Evolutionary conservation across 2,329 filamentous ascomycete species (phyloP).

Genomic region (Metarhizium sp.): DNA sequence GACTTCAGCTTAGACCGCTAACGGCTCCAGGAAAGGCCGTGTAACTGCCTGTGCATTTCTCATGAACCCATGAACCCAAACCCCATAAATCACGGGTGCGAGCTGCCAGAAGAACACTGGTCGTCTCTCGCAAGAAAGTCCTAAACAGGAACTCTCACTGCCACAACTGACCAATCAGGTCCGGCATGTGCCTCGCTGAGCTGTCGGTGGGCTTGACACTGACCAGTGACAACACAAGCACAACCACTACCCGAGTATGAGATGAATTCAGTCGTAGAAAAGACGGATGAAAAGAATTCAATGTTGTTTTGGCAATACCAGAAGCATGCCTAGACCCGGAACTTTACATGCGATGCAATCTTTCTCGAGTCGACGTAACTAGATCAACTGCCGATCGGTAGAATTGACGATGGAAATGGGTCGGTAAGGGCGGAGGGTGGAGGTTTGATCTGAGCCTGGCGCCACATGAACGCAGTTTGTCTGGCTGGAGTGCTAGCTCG

Average conservation of each 20-base stretch:
- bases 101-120: background rate
- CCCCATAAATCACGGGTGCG: background rate
- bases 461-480: background rate
- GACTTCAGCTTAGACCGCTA: background rate
- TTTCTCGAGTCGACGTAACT: background rate
- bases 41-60: background rate
- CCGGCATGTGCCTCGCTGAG: background rate
- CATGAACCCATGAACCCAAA: background rate
- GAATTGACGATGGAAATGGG: background rate
- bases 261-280: too few species aligned
- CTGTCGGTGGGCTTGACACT: background rate
- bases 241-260: background rate
- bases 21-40: background rate
- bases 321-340: background rate
- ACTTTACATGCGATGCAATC: background rate
- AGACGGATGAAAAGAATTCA: background rate
- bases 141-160: slow-evolving; percentile 2
- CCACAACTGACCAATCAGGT: slow-evolving; percentile 2
- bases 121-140: slow-evolving; percentile 2
- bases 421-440: background rate
- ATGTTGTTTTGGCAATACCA: background rate
- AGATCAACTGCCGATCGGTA: background rate
- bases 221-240: background rate
- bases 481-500: background rate
- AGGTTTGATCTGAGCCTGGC: background rate